Evolutionary conservation across 352 stramenopile species (phyloP), one percentile per base, ranked within the genome.

Genomic region (Phytopythium cucurbitacearum): DNA sequence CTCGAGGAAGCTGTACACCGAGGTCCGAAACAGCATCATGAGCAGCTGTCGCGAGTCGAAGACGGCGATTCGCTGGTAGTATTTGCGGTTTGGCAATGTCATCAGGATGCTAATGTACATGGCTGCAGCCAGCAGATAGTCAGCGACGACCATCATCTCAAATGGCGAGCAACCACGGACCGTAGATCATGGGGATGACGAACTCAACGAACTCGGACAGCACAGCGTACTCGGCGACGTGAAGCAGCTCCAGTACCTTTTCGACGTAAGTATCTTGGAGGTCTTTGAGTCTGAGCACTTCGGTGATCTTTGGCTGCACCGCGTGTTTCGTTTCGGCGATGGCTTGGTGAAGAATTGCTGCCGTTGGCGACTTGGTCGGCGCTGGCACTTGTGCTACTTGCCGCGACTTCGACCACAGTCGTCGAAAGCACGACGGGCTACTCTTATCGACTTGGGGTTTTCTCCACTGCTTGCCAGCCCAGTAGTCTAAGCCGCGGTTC

Each of bases 141-240:
- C 40, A 28, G 11, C 15, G 28, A 33, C n/a, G 21, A 6, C 28
- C 11, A 2, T 54, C 21, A 51, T 38, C 9, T 37, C 32, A 46
- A 5, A 51, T 54, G 7, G 32, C 34, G 7, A 51, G 28, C 12
- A 5, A 39, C 12, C 47, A 64, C 60, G 53, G 49, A 79, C 69
- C 57, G 48, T 77, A 77, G 16, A 79, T 65, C 4, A 72, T 15
- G 5, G 72, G 67, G 16, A 79, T 58, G 36, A 69, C 56, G 6
- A 76, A 63, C 39, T 79, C 69, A 1, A 73, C 61, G 35, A 71
- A 77, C 49, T 82, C 73, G 28, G 68, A 59, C 36, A 79, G 51
- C n/a, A 79, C 16, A 7, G 76, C 39, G 12, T 74, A 83, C 56
- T 80, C 69, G 4, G 72, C 69, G 42, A 78, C 55, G 41, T 83